Evolutionary conservation across 306 rosid species (phyloP), one percentile per base, ranked within the genome.

Genomic region (Purshia tridentata): DNA sequence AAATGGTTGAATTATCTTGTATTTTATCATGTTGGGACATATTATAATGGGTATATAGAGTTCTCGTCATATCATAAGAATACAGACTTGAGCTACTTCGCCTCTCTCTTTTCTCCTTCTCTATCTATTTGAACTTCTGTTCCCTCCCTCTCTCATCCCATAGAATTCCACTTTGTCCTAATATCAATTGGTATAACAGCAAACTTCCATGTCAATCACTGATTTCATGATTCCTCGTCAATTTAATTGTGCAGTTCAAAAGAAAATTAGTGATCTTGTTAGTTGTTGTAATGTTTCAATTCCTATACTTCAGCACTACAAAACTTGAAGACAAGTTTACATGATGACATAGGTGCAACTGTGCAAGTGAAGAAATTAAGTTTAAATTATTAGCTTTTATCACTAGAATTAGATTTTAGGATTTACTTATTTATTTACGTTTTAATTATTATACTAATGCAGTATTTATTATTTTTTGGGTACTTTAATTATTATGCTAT

Each of bases 171-270:
- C 20, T 44, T 29, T 48, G 8, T 3, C 57, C 45, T 48, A 67
- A 67, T 20, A 14, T 67, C 12, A 46, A 12, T 20, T 46, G 42
- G 13, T 60, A 14, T 59, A 37, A 37, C 13, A 22, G 14, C 10
- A 66, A 46, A 16, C 56, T 46, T 47, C 9, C 23, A 67, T 49
- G 15, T 66, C 55, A 66, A 23, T 39, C 71, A 55, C 20, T 55
- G 35, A 20, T 55, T 55, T 55, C 35, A 8, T 20, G 8, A 55
- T 55, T 55, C 35, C 29, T 55, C 5, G 8, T 52, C 8, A 52
- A 55, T 22, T 55, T 8, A 22, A 55, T 12, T 11, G 15, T 55
- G 60, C 60, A 55, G 35, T 37, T 55, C 60, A 55, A 55, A 55
- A 3, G 14, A 55, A 55, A 55, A 19, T 54, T 18, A 11, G 6